These are phyloP conservation scores for Vachellia collinsii DNA, from an alignment of 306 rosid species.

Conservation along the genomic window DNA sequence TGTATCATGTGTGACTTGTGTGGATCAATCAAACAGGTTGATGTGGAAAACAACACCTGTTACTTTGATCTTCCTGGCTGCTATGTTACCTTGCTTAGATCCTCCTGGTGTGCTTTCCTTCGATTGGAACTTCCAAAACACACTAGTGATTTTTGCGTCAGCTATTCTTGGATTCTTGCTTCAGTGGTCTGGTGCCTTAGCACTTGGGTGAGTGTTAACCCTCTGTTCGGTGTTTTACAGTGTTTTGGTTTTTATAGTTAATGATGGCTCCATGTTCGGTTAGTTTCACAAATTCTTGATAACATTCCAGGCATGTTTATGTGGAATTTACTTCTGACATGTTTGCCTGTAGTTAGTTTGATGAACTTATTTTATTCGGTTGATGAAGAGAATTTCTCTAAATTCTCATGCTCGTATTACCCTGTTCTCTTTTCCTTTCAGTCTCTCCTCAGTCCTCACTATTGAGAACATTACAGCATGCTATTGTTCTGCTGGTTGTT, in stretches of 20 bases:
- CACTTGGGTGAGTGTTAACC: constrained; percentile 72
- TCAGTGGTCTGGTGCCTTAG: constrained; percentile 94
- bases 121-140: constrained; percentile 66
- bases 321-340: not conserved
- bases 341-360: not conserved
- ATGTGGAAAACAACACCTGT: constrained; percentile 95
- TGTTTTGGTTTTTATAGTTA: not conserved
- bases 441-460: not conserved
- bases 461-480: not conserved
- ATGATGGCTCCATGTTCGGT: not conserved
- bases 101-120: constrained; percentile 77
- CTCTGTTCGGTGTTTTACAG: not conserved
- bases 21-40: constrained; percentile 58
- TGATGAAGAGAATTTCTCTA: not conserved
- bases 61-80: constrained; percentile 67
- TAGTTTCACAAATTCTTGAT: not conserved
- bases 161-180: constrained; percentile 89
- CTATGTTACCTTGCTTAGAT: constrained; percentile 77
- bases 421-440: not conserved
- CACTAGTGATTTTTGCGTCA: constrained; percentile 61
- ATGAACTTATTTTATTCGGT: not conserved
- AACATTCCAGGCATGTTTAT: not conserved
- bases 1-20: constrained; percentile 31
- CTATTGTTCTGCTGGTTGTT: constrained; percentile 1
- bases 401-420: not conserved